Evolutionary conservation across 768 basidiomycete species (phyloP).

Genomic region (Lactarius pseudohatsudake): DNA sequence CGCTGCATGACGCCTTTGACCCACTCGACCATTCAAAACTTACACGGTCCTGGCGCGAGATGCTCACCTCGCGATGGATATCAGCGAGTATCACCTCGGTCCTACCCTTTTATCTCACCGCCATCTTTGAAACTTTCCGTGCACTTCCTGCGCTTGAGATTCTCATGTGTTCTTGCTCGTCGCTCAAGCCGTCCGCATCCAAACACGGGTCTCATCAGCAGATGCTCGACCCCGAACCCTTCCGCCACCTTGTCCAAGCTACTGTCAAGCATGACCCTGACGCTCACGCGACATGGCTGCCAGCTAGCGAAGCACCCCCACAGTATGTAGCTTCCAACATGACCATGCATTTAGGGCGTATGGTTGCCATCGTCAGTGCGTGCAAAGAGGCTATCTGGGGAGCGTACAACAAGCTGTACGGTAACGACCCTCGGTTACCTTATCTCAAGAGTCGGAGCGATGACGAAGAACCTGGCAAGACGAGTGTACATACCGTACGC

Average conservation of each 20-base stretch:
- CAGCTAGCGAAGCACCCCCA: slow-evolving; percentile 29
- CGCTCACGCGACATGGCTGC: slow-evolving; percentile 12
- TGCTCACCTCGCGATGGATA: slow-evolving; percentile 27
- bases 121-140: slow-evolving; percentile 25
- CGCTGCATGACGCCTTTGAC: slow-evolving; percentile 9
- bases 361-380: slow-evolving; percentile 52
- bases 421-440: slow-evolving; percentile 37
- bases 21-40: slow-evolving; percentile 28
- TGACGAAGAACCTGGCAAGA: slow-evolving; percentile 8
- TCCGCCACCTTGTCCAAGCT: slow-evolving; percentile 24
- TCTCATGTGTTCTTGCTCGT: slow-evolving; percentile 9
- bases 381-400: slow-evolving; percentile 73
- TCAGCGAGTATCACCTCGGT: slow-evolving; percentile 25
- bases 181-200: neutral
- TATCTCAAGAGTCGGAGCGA: slow-evolving; percentile 34
- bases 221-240: slow-evolving; percentile 26
- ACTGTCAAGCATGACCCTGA: slow-evolving; percentile 22
- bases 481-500: slow-evolving; percentile 39
- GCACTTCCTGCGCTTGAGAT: slow-evolving; percentile 28
- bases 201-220: neutral
- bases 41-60: slow-evolving; percentile 27
- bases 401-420: slow-evolving; percentile 54
- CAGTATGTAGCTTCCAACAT: slow-evolving; percentile 45
- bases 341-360: slow-evolving; percentile 66
- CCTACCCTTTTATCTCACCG: slow-evolving; percentile 27